Conservation (phyloP, 495 filamentous ascomycete genomes). For the Penicillium odoratum region DNA sequence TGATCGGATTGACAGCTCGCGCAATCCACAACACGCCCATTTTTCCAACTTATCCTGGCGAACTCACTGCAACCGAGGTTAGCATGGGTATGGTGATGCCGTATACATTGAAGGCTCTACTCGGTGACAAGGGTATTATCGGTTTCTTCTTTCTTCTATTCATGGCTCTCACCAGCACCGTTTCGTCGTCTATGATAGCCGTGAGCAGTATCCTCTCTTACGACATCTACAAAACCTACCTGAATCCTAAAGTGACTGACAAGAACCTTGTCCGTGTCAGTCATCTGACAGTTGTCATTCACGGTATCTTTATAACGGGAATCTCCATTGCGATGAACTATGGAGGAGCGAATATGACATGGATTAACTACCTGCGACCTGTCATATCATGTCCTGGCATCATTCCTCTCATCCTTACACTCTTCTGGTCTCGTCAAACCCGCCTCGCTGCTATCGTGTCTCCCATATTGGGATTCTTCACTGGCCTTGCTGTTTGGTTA, state of each 20-base stretch:
- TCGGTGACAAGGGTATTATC: conserved; percentile 47
- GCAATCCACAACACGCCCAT: conserved; percentile 48
- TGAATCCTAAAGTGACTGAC: conserved; percentile 45
- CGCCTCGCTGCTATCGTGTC: conserved; percentile 34
- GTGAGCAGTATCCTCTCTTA: conserved; percentile 49
- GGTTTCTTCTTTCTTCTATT: conserved; percentile 55
- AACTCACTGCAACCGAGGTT: conserved; percentile 44
- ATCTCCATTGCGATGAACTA: conserved; percentile 41
- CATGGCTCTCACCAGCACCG: conserved; percentile 54
- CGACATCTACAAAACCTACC: conserved; percentile 54
- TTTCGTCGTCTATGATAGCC: conserved; percentile 48
- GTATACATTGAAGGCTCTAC: conserved; percentile 47
- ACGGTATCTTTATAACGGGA: conserved; percentile 39
- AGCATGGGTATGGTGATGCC: conserved; percentile 49
- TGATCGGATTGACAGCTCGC: conserved; percentile 47
- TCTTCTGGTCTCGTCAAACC: conserved; percentile 42
- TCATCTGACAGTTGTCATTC: conserved; percentile 38
- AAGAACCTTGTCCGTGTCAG: conserved; percentile 36
- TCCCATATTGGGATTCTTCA: conserved; percentile 38
- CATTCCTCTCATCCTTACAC: conserved; percentile 35
- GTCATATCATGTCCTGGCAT: conserved; percentile 42
- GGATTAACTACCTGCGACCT: conserved; percentile 40
- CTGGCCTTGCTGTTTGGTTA: conserved; percentile 40
- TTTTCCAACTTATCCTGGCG: conserved; percentile 53
- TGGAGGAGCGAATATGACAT: conserved; percentile 43